These are phyloP conservation scores for Starmerella apis DNA, from an alignment of 805 yeast genomes.

Conservation along the genomic window DNA sequence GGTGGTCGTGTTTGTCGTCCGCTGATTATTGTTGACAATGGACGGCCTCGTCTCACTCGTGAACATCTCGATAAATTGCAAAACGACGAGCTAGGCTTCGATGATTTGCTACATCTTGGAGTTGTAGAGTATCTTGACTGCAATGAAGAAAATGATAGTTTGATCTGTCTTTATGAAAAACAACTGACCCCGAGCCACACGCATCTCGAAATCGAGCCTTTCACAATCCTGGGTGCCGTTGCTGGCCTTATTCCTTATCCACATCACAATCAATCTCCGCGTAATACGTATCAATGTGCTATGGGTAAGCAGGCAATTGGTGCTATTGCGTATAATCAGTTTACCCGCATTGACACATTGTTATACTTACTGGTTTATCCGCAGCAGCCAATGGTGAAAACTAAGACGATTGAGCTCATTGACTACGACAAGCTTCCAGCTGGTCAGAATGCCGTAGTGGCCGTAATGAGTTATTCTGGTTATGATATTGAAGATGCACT, in stretches of 20 bases:
- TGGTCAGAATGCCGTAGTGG: slow-evolving; percentile 97
- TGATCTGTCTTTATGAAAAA: slow-evolving; percentile 77
- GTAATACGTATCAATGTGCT: slow-evolving; percentile 89
- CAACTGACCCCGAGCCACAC: slow-evolving; percentile 49
- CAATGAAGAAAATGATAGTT: slow-evolving; percentile 91
- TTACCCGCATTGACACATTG: slow-evolving; percentile 87
- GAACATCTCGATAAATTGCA: slow-evolving; percentile 56
- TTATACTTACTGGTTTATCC: slow-evolving; percentile 96
- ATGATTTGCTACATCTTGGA: slow-evolving; percentile 76
- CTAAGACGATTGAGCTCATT: slow-evolving; percentile 89
- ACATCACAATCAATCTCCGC: slow-evolving; percentile 84
- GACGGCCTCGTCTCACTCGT: slow-evolving; percentile 60
- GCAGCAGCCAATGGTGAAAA: slow-evolving; percentile 98
- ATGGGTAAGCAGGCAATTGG: slow-evolving; percentile 99
- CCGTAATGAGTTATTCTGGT: slow-evolving; percentile 98
- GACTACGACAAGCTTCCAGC: slow-evolving; percentile 96
- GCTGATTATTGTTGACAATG: slow-evolving; percentile 66
- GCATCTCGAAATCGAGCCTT: slow-evolving; percentile 91
- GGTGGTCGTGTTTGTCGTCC: slow-evolving; percentile 99
- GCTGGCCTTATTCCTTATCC: slow-evolving; percentile 90
- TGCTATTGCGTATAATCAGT: slow-evolving; percentile 94
- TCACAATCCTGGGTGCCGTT: slow-evolving; percentile 84
- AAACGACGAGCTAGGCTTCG: slow-evolving; percentile 71
- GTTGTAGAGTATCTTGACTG: slow-evolving; percentile 93
- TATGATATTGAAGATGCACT: slow-evolving; percentile 99